These are phyloP conservation scores for Vickermania ingenoplastis DNA, from an alignment of 208 protist species.

Conservation along the genomic window DNA sequence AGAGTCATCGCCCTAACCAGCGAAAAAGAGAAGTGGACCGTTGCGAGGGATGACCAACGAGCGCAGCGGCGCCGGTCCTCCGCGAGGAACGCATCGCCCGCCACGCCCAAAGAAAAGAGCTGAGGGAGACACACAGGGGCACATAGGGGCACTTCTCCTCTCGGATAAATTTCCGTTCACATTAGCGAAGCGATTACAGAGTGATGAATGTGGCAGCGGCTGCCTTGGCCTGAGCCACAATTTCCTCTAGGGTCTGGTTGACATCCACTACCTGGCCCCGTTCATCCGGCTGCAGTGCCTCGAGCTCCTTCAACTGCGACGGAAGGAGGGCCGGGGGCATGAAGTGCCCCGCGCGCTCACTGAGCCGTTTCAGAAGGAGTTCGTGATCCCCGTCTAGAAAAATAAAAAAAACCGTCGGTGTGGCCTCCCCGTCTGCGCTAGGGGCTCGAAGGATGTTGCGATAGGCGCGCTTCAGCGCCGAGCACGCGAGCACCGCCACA, in stretches of 20 bases:
- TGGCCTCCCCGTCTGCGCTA: not conserved
- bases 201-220: not conserved
- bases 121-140: no score
- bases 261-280: conserved; percentile 22
- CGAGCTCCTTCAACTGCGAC: conserved; percentile 51
- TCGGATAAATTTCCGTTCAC: no score
- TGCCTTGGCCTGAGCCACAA: conserved; percentile 12
- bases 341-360: conserved; percentile 38
- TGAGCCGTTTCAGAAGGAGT: conserved; percentile 29
- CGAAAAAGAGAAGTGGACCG: no score
- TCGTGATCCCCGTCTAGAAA: conserved; percentile 20
- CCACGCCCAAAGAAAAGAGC: no score
- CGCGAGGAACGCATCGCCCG: no score
- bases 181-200: no score
- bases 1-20: no score
- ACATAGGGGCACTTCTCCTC: no score
- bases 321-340: conserved; percentile 42
- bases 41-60: no score
- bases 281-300: conserved; percentile 30
- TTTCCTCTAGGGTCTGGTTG: conserved; percentile 7
- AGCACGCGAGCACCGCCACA: conserved; percentile 1
- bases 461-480: conserved; percentile 4
- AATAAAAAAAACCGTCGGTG: conserved; percentile 38
- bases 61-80: no score
- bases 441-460: conserved; percentile 3